These are phyloP conservation scores for Ophiobolus disseminans DNA, from an alignment of 2,329 filamentous ascomycete species.

Conservation along the genomic window DNA sequence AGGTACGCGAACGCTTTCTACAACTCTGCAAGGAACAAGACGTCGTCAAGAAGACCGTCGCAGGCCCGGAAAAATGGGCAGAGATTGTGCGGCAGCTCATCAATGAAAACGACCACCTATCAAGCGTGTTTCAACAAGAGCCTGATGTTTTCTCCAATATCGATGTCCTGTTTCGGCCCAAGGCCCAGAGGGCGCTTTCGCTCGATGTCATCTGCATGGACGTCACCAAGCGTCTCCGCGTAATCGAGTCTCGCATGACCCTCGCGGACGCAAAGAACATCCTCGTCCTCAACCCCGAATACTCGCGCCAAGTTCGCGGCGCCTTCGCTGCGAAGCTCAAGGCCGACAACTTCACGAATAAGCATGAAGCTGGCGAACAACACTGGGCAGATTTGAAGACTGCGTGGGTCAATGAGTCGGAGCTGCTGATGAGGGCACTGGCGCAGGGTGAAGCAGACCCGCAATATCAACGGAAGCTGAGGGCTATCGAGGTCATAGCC, in stretches of 20 bases:
- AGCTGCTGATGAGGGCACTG: constrained; percentile 63
- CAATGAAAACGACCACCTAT: constrained; percentile 68
- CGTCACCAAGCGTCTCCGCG: constrained; percentile 80
- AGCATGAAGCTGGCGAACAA: constrained; percentile 73
- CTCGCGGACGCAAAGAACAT: constrained; percentile 77
- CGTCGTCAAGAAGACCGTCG: constrained; percentile 77
- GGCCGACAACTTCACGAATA: constrained; percentile 72
- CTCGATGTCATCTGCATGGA: constrained; percentile 82
- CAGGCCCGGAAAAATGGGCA: constrained; percentile 77
- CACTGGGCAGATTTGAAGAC: constrained; percentile 75
- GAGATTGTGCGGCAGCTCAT: constrained; percentile 72
- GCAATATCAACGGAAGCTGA: constrained; percentile 62
- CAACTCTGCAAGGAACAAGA: constrained; percentile 71
- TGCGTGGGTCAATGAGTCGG: constrained; percentile 68
- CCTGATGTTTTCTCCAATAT: constrained; percentile 60
- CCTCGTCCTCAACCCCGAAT: constrained; percentile 72
- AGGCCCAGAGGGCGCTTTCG: constrained; percentile 69
- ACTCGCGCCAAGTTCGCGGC: constrained; percentile 70
- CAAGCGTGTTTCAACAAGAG: constrained; percentile 64
- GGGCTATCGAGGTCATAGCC: constrained; percentile 73
- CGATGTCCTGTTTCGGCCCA: constrained; percentile 35
- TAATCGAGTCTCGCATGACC: constrained; percentile 69
- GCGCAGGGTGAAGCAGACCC: constrained; percentile 60
- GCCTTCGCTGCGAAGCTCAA: constrained; percentile 71
- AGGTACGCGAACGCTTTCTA: constrained; percentile 71